Base-by-base conservation (phyloP, 768 basidiomycete species). In the Mycena capillaripes region DNA sequence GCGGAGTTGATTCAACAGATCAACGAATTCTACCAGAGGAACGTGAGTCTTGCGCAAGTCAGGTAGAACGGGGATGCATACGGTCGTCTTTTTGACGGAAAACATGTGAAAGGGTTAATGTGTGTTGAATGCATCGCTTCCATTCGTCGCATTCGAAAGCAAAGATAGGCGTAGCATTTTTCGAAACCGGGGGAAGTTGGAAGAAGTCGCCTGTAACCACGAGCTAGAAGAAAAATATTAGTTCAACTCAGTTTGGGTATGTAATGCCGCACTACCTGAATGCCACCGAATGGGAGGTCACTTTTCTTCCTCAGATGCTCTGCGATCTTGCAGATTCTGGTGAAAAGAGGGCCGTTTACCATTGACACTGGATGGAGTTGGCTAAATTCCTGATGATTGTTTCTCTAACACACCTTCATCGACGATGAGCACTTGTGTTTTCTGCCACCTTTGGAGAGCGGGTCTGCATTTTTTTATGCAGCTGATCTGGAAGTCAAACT, bases 141-240 rank as follows among this genome's bases (percentile, higher is more conserved):
- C 94, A 95, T 62, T 81, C 81, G 25, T 85, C 80, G 0, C 92
- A 92, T 75, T 95, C 93, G 77, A 95, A 95, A 4, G 91, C 92
- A 73, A 95, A 95, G 62, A 88, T 88, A 21, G 91, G 85, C 1
- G 78, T 78, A 8, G 73, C 74, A 42, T 86, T 86, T 77, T 89
- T 93, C 3, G 84, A 81, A 6, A 95, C 93, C 1, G 94, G 94
- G 0, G 94, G 94, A 2, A 95, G 86, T 80, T 95, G 94, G 82
- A 95, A 95, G 83, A 95, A 95, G 80, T 95, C 94, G 23, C 94
- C 94, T 1, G 93, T 93, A 32, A 95, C 87, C 55, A 95, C 83
- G 42, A 95, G 83, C 90, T 70, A 23, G 29, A 58, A 44, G 4
- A 11, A 52, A 29, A 12, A 17, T 17, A 10, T 56, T 23, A 7